A percentile compares a stretch with the other conserved stretches of the same genome.
phyloP scores from a whole-genome alignment of 305 asterid species.

The Rubia tinctorum region DNA sequence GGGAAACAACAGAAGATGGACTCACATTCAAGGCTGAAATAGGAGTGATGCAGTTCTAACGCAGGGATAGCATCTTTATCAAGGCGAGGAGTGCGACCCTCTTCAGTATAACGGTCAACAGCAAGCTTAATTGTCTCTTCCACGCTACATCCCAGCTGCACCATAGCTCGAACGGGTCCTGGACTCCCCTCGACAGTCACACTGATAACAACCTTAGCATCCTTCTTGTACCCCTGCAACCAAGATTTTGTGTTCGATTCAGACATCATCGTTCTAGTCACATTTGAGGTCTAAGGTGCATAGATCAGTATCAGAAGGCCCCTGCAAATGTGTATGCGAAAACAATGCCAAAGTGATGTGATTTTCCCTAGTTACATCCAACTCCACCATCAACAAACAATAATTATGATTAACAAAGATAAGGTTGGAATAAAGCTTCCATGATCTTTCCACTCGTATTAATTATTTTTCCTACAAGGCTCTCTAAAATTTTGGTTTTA shows the following conservation, averaged over 20 bases:
- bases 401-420: no score
- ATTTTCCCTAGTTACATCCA: background rate
- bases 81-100: slow-evolving; percentile 66
- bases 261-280: slow-evolving; percentile 1
- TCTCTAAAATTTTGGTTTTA: no score
- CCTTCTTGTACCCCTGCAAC: slow-evolving; percentile 46
- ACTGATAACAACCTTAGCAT: slow-evolving; percentile 69
- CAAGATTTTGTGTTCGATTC: background rate
- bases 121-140: slow-evolving; percentile 61
- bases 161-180: slow-evolving; percentile 66
- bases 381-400: no score
- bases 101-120: slow-evolving; percentile 46
- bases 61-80: slow-evolving; percentile 40
- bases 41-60: slow-evolving; percentile 51
- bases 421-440: no score
- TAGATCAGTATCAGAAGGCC: background rate
- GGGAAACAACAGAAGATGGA: slow-evolving; percentile 1
- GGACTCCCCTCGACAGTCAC: slow-evolving; percentile 81
- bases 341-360: background rate
- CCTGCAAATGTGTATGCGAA: background rate
- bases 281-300: slow-evolving; percentile 1
- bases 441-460: no score
- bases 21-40: slow-evolving; percentile 74
- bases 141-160: slow-evolving; percentile 61
- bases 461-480: no score